Evolutionary conservation across 1,139 yeast genomes (phyloP).

Genomic region (Hansenula sp.): DNA sequence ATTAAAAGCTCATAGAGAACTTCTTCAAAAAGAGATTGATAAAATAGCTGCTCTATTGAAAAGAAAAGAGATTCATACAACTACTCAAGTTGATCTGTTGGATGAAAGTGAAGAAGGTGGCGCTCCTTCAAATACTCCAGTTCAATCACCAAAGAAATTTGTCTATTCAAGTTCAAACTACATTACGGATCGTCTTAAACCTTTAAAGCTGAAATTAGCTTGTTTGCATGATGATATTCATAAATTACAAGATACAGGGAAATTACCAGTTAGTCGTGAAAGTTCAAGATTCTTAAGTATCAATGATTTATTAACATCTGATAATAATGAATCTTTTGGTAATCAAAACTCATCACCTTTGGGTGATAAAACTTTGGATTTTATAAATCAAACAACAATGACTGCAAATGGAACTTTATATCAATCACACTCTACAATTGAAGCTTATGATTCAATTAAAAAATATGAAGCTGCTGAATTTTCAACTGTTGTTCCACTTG

Average conservation of each 20-base stretch:
- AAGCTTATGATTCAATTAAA: not conserved
- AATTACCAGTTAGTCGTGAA: too few relatives aligned
- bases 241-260: not conserved
- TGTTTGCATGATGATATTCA: too few relatives aligned
- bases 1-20: not conserved
- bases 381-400: slow-evolving; percentile 1
- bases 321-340: not conserved
- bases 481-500: not conserved
- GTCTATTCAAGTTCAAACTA: not conserved
- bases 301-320: not conserved
- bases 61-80: not conserved
- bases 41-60: not conserved
- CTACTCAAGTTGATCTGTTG: not conserved
- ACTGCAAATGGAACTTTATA: not conserved
- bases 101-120: not conserved
- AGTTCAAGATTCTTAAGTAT: not conserved
- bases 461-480: not conserved
- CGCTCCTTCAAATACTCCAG: slow-evolving; percentile 14
- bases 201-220: not conserved
- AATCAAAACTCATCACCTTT: not conserved
- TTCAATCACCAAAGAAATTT: not conserved
- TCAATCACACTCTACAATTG: not conserved
- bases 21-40: not conserved
- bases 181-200: not conserved
- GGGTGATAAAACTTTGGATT: slow-evolving; percentile 1